Evolutionary conservation across 2,329 filamentous ascomycete species (phyloP), one percentile per base, ranked within the genome.

Genomic region (Aspergillus clavatus): DNA sequence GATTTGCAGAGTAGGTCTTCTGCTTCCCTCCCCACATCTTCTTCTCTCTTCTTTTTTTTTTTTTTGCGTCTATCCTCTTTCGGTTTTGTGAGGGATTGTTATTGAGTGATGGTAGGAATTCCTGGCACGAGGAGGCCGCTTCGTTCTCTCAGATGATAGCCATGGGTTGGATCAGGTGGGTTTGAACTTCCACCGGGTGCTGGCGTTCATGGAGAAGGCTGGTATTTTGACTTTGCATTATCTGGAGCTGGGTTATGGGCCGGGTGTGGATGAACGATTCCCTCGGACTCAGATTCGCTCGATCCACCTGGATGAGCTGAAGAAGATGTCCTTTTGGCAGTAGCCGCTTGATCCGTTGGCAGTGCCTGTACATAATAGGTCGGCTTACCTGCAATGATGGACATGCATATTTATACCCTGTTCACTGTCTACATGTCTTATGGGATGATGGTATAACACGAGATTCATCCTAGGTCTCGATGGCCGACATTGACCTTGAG

Each of bases 141-240:
- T 97, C 68, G 94, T 89, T 42, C 77, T 98, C 57, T 95, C 88
- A 5, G 93, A 98, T 66, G 93, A 98, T 69, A 95, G 89, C 65
- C 93, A 98, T 71, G 87, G 87, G 29, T 79, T 89, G 47, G 85
- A 80, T 2, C 91, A 98, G 63, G 78, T 98, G 4, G 89, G 83
- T n/a, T 83, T 88, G 40, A 91, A 95, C 63, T 97, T 93, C 70
- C 62, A 66, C 37, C 79, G 79, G 31, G 81, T 86, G 4, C 69
- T 94, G 46, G 74, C 79, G 1, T 95, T 87, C 64, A 71, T 95
- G 45, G 76, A 81, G 52, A 76, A 52, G 6, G 59, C 60, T 16
- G 71, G 65, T 18, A 69, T 74, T 18, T 45, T 48, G n/a, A 62
- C 54, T 2, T 23, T 72, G 45, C 61, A 71, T 55, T 67, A 69